A percentile compares a stretch with the other conserved stretches of the same genome.
Conservation (phyloP, 257 asterid species). For the Solanum infundibuliforme region DNA sequence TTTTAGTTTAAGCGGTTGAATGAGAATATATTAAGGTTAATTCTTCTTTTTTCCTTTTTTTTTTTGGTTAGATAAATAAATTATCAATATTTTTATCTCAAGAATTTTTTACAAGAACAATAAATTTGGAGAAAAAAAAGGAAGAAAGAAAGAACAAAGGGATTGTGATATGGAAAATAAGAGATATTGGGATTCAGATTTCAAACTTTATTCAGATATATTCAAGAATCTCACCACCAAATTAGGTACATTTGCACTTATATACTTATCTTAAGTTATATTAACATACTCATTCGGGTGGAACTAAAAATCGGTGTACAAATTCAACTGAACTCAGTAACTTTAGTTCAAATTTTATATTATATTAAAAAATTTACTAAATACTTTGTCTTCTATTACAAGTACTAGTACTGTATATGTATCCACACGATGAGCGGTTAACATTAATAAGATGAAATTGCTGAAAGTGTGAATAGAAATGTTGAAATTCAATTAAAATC, state of each 20-base stretch:
- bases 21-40: not conserved
- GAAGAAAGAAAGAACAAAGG: not conserved
- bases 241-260: not conserved
- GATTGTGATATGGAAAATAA: not conserved
- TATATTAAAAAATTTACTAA: not conserved
- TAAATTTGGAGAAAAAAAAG: not conserved
- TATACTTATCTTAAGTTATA: not conserved
- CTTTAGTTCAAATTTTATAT: not conserved
- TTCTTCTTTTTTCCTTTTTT: not conserved
- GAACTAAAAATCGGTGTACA: accelerated
- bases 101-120: not conserved
- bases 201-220: not conserved
- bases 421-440: too few species aligned
- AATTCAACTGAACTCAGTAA: accelerated
- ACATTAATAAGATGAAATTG: not conserved
- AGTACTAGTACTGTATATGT: too few species aligned
- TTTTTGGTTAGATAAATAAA: not conserved
- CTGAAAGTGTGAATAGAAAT: not conserved
- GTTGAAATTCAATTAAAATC: not conserved
- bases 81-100: not conserved
- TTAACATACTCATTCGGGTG: too few species aligned
- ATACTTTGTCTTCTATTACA: too few species aligned
- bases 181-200: not conserved
- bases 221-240: not conserved
- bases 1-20: not conserved